Percentiles rank a stretch among this genome's conserved stretches.
phyloP scores from a whole-genome alignment of 2,329 filamentous ascomycete genomes.

The Escovopsis sp. region DNA sequence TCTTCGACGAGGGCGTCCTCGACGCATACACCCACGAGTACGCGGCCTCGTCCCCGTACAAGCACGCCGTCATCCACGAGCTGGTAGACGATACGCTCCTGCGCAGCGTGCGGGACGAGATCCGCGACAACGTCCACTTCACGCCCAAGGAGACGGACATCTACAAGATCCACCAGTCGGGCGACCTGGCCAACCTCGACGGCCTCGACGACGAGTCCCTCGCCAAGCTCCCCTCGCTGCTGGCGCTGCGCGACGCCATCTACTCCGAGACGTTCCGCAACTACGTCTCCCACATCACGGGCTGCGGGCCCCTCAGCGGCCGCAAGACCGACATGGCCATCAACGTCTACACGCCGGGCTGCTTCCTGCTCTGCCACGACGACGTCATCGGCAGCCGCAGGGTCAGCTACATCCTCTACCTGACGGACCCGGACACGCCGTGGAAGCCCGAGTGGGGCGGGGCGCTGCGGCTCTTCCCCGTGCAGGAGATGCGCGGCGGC shows the following conservation, averaged over 20 bases:
- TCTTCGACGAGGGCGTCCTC: conserved; percentile 47
- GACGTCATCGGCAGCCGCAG: conserved; percentile 96
- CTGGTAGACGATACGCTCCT: conserved; percentile 72
- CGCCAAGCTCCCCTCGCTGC: conserved; percentile 73
- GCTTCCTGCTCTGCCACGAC: conserved; percentile 91
- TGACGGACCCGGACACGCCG: conserved; percentile 78
- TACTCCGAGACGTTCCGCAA: conserved; percentile 83
- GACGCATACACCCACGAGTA: conserved; percentile 47
- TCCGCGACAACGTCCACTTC: conserved; percentile 81
- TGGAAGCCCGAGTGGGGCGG: conserved; percentile 93
- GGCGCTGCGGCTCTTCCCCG: conserved; percentile 74
- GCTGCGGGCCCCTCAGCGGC: conserved; percentile 74
- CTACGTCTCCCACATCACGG: conserved; percentile 77
- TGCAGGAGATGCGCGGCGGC: conserved; percentile 43
- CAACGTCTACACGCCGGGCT: conserved; percentile 94
- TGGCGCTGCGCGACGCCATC: conserved; percentile 81
- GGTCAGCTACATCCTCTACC: conserved; percentile 92
- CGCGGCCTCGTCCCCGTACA: conserved; percentile 57
- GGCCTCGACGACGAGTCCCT: conserved; percentile 79
- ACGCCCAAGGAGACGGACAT: conserved; percentile 99
- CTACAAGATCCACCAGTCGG: conserved; percentile 98
- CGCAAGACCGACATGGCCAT: conserved; percentile 98
- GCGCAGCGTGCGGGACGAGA: conserved; percentile 74
- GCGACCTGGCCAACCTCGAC: conserved; percentile 91
- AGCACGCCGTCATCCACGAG: conserved; percentile 75